Evolutionary conservation across 1,139 yeast species (phyloP), one percentile per base, ranked within the genome.

Genomic region (Meyerozyma carpophila): DNA sequence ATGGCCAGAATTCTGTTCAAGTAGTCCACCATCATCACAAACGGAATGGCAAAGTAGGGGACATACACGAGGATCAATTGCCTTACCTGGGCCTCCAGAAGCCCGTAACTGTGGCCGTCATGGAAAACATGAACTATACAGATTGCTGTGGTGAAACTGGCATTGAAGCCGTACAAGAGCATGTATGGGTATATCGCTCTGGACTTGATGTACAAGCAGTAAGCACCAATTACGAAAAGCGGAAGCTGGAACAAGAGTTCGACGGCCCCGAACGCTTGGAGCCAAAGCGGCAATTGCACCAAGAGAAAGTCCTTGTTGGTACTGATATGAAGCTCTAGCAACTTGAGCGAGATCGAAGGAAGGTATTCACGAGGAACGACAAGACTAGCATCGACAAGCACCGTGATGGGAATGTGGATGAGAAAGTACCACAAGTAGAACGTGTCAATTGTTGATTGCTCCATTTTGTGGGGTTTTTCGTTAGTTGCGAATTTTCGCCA

Each of bases 201-300:
- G 40, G 56, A 44, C 8, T 39, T 43, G 14, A 44, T 43, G 9
- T 54, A 47, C 41, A 62, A 50, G 24, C 50, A 48, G 32, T 46
- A 46, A 0, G 65, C 55, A 24, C 64, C 84, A 44, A 67, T 58
- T 42, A 84, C 57, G 61, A 91, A 91, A 27, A 85, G 69, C 0
- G 98, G 98, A 42, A 85, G 62, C 63, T 91, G 98, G 55, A 85
- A 75, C 3, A 81, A 44, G 42, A 90, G 52, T 61, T 91, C 98
- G 41, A 88, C 59, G 54, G 75, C 63, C 1, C 90, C 94, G 61
- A 84, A 89, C 32, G 77, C 65, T 49, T 74, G 66, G 45, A 91
- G 73, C 96, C 96, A 90, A 5, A 63, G 82, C 6, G 86, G 80
- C 9, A 63, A 56, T 11, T 73, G 62, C 3, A 62, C 58, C 11